Evolutionary conservation across 2,329 filamentous ascomycete genomes (phyloP).

Genomic region (Cladobotryum mycophilum): DNA sequence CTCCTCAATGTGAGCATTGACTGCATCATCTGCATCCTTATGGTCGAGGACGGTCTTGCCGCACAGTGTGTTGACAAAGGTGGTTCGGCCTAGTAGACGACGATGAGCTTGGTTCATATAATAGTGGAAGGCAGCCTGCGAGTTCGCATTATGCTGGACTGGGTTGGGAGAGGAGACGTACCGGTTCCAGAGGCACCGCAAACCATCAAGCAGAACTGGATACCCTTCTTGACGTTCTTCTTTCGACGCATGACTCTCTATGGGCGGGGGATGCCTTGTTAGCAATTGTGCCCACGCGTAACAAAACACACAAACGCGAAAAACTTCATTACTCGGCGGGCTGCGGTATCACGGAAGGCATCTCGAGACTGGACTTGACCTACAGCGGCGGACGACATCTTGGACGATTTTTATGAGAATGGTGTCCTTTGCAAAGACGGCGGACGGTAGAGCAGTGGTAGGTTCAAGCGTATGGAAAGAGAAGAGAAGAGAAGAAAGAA

Average conservation of each 20-base stretch:
- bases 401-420: conserved; percentile 8
- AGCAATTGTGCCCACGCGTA: background rate
- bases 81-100: conserved; percentile 69
- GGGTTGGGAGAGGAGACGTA: conserved; percentile 41
- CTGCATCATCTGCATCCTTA: conserved; percentile 89
- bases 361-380: background rate
- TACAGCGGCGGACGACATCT: conserved; percentile 22
- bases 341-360: background rate
- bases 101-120: conserved; percentile 16
- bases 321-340: background rate
- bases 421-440: background rate
- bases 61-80: conserved; percentile 99
- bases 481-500: conserved; percentile 6
- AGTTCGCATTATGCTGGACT: conserved; percentile 2
- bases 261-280: background rate
- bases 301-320: background rate
- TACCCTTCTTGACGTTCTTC: conserved; percentile 99
- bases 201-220: conserved; percentile 99
- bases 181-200: conserved; percentile 98
- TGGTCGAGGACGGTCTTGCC: conserved; percentile 84
- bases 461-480: conserved; percentile 8
- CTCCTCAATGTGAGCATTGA: conserved; percentile 85
- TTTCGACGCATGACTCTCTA: conserved; percentile 97
- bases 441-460: background rate
- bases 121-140: background rate